Base-by-base conservation (phyloP, 2,329 filamentous ascomycete genomes). In the Alternaria solani region DNA sequence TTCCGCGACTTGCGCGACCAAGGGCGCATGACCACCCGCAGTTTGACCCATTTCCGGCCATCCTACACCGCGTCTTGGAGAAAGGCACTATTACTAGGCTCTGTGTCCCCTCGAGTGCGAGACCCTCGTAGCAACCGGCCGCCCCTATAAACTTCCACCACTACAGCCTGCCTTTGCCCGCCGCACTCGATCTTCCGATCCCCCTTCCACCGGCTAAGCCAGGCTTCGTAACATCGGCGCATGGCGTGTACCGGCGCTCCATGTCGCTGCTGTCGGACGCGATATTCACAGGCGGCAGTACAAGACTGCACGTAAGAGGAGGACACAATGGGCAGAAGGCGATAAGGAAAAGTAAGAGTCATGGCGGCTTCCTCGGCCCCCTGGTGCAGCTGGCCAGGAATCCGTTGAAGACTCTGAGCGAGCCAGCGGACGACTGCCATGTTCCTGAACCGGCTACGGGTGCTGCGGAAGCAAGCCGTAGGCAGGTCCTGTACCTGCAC, bases 401-500 rank as follows among this genome's bases (percentile, higher is more conserved):
- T 49, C 79, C 78, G 5, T 65, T 75, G 9, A 70, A 67, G 5
- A 62, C 72, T n/a, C 44, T 72, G 38, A 55, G 60, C 30, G 60
- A 55, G 51, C 61, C 51, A 20, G 51, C 64, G 25, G 44, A 56
- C 61, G 61, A 44, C 53, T 57, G 65, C 55, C 63, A 64, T 36
- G 66, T 72, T n/a, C 66, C 64, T 52, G 49, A 55, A 9, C 44
- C 51, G 23, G 52, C 56, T 25, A 34, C 32, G 23, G 26, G 34
- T 43, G 59, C 62, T 48, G 55, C 65, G 20, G 55, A 62, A 42
- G 55, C 53, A 47, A 68, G 67, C 48, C 72, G 84, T 61, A 88
- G 85, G 75, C 86, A 89, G 71, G 82, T 90, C 9, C 76, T 93
- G 42, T 85, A 86, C 61, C 75, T 88, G 63, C 85, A 86, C 63